These are phyloP conservation scores for Trichoderma polysporum DNA, from an alignment of 2,329 filamentous ascomycete genomes.

Conservation along the genomic window DNA sequence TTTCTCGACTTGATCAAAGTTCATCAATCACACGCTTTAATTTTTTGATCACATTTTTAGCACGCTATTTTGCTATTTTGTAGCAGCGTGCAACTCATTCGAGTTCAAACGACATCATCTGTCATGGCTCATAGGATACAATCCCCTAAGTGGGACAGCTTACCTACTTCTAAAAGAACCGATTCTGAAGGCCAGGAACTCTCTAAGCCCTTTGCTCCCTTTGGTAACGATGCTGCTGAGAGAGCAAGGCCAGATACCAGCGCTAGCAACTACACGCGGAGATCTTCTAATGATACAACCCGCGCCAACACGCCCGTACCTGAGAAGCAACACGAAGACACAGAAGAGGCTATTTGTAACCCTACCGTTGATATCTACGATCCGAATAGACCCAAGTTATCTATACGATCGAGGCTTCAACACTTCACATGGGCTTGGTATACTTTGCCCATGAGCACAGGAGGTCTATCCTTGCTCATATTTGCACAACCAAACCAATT, in stretches of 20 bases:
- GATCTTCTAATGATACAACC: conserved; percentile 8
- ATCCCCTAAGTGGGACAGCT: conserved; percentile 5
- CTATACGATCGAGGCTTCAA: conserved; percentile 46
- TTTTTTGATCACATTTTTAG: not conserved
- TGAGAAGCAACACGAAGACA: not conserved
- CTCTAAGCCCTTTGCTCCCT: not conserved
- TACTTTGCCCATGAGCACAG: conserved; percentile 72
- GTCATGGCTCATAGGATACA: not conserved
- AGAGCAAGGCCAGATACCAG: not conserved
- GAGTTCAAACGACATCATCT: not conserved
- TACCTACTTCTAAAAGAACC: conserved; percentile 12
- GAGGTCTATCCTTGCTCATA: conserved; percentile 65
- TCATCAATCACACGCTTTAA: not conserved
- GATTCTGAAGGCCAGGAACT: not conserved
- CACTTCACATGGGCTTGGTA: conserved; percentile 75
- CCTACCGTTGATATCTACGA: conserved; percentile 26
- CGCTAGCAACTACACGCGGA: conserved; percentile 2
- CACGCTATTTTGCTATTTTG: not conserved
- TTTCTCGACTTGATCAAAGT: not conserved
- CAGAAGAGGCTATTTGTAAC: not conserved
- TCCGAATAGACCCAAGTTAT: conserved; percentile 33
- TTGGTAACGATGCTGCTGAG: not conserved
- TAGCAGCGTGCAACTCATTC: not conserved
- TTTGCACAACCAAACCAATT: conserved; percentile 64
- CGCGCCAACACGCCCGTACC: not conserved